Base-by-base conservation (phyloP, 352 stramenopile genomes). In the Discostella stelligera region DNA sequence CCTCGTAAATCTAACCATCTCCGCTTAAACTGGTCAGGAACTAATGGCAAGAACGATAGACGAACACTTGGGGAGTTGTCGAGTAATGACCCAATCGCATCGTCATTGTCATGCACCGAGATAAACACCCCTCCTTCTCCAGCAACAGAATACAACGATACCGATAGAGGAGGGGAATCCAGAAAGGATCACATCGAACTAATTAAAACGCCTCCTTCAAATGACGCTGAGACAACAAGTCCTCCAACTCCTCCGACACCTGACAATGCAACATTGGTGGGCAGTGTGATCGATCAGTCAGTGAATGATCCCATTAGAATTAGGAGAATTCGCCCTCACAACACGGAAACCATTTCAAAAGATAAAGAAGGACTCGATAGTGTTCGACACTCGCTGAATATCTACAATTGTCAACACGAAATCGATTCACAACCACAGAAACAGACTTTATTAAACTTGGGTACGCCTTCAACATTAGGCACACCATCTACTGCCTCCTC, bases 141-240 rank as follows among this genome's bases (percentile, higher is more conserved):
- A 44, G 14, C 44, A 46, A 11, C 44, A 46, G 3, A n/a, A 20
- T 25, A 9, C 61, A 0, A 46, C 50, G 25, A 39, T 0, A 13
- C 3, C 44, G n/a, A 46, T 10, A 14, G 30, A 13, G 27, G 30
- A 58, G 21, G 3, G 3, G 30, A 61, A 21, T 20, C 18, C n/a
- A 16, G 18, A 49, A 70, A 18, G 11, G 49, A 70, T 27, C 10
- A 8, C 20, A 13, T 13, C 48, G n/a, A 50, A 67, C 55, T 2
- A 25, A 54, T 20, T 18, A 58, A 76, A 58, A 76, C 68, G n/a
- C 68, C 68, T 46, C 68, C 68, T 14, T 69, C 68, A 14, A 49
- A 58, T 13, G 54, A 66, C 58, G 25, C 39, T 2, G 18, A 61
- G 13, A 48, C 61, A n/a, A 63, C 27, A 11, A 76, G 27, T 25